phyloP scores from a whole-genome alignment of 345 rosid genomes.

The Ricinus communis region DNA sequence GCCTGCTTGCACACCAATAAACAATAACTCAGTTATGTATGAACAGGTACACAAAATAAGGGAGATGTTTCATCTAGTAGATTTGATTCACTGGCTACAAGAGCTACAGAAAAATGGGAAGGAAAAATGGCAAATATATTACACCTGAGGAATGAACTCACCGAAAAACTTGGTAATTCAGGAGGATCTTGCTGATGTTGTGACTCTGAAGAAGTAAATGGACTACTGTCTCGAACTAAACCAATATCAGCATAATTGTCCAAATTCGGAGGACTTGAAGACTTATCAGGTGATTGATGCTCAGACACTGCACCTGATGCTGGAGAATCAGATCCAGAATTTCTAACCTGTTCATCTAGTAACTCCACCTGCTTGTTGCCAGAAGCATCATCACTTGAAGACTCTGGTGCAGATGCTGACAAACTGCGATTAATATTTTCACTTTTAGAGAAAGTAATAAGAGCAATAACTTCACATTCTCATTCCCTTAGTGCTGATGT shows the following conservation, averaged over 20 bases:
- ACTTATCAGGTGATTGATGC: conserved; percentile 53
- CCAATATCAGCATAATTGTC: conserved; percentile 56
- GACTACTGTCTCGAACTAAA: conserved; percentile 52
- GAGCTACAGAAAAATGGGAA: neutral
- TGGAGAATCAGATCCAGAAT: conserved; percentile 60
- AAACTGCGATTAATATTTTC: conserved; percentile 42
- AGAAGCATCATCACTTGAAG: conserved; percentile 42
- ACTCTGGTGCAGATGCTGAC: conserved; percentile 41
- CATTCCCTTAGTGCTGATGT: neutral
- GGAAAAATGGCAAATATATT: neutral
- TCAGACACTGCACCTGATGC: conserved; percentile 51
- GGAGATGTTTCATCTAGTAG: neutral
- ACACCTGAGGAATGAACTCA: conserved; percentile 37
- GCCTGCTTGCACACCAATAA: conserved; percentile 41
- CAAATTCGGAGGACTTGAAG: conserved; percentile 54
- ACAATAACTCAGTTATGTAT: conserved; percentile 4
- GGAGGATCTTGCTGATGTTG: conserved; percentile 65
- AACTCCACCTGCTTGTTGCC: conserved; percentile 45
- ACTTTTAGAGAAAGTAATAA: conserved; percentile 10
- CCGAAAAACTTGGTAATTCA: conserved; percentile 60
- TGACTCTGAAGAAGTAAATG: conserved; percentile 50
- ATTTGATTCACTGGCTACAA: neutral
- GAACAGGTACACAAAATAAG: neutral
- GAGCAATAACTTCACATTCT: neutral
- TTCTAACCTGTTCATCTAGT: conserved; percentile 51